These are phyloP conservation scores for Taphrina betulina DNA, from an alignment of 1,139 yeast species.

Conservation along the genomic window DNA sequence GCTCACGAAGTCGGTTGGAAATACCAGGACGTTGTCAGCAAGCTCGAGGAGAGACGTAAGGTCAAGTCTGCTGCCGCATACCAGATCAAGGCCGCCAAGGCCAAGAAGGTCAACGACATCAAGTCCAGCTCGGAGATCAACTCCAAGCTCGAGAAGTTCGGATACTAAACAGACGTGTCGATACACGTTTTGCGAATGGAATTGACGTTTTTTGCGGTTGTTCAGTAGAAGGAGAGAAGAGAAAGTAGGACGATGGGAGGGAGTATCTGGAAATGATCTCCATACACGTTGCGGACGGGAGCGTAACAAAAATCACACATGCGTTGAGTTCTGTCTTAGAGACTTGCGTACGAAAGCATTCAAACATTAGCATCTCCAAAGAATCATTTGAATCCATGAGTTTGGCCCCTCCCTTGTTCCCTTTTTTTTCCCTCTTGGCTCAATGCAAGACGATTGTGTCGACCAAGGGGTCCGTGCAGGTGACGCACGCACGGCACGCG, in stretches of 20 bases:
- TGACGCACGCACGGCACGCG: too few species aligned
- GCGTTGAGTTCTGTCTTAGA: constrained; percentile 5
- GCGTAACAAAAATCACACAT: constrained; percentile 3
- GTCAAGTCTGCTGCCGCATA: constrained; percentile 98
- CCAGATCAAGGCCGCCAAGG: constrained; percentile 97
- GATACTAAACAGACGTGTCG: constrained; percentile 55
- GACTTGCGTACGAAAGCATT: constrained; percentile 14
- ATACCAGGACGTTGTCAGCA: constrained; percentile 96
- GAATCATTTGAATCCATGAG: background rate
- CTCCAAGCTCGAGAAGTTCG: constrained; percentile 72
- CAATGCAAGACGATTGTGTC: too few species aligned
- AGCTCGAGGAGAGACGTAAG: constrained; percentile 99
- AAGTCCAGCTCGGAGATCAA: constrained; percentile 74
- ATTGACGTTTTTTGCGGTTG: too few species aligned
- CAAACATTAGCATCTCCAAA: too few species aligned
- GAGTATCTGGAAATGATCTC: background rate
- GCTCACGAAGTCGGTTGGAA: constrained; percentile 95
- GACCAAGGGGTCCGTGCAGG: too few species aligned
- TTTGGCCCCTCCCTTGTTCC: too few species aligned
- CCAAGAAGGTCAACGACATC: constrained; percentile 85
- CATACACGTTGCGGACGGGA: background rate
- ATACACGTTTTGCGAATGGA: too few species aligned
- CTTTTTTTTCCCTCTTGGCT: too few species aligned
- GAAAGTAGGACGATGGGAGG: constrained; percentile 1
- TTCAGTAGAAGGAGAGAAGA: background rate